Conservation (phyloP, 1,139 yeast genomes). For the Taphrina deformans region DNA sequence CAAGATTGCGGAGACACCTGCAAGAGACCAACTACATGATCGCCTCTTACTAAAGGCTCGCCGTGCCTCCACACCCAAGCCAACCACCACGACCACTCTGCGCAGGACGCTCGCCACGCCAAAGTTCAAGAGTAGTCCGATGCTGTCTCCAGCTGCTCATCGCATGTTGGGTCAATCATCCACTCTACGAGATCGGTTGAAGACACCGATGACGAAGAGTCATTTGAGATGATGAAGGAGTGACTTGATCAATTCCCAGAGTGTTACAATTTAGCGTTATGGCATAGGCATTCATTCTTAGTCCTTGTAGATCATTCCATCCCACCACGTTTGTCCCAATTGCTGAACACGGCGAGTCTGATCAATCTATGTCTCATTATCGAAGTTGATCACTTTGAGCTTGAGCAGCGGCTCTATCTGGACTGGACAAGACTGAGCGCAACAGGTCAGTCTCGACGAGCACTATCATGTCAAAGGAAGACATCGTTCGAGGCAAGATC, state of each 20-base stretch:
- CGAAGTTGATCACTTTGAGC: too few relatives aligned
- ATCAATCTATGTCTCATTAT: too few relatives aligned
- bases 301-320: too few relatives aligned
- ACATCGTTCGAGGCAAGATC: conserved; percentile 50
- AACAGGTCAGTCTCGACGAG: background rate
- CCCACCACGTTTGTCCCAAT: background rate
- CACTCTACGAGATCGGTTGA: background rate
- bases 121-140: conserved; percentile 27
- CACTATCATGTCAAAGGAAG: background rate
- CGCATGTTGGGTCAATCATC: background rate
- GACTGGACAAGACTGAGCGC: too few relatives aligned
- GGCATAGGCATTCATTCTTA: background rate
- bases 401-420: too few relatives aligned
- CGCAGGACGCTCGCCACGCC: conserved; percentile 10
- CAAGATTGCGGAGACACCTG: conserved; percentile 37
- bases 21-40: conserved; percentile 33
- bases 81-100: background rate
- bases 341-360: too few relatives aligned
- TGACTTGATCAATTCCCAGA: too few relatives aligned
- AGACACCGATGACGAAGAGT: conserved; percentile 10
- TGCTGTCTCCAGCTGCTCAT: conserved; percentile 26
- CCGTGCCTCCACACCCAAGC: background rate
- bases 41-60: conserved; percentile 4
- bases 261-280: background rate
- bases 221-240: conserved; percentile 1